A percentile compares a stretch with the other conserved stretches of the same genome.
Conservation (phyloP, 371 early-diverging fungal species). For the Actinomucor elegans region DNA sequence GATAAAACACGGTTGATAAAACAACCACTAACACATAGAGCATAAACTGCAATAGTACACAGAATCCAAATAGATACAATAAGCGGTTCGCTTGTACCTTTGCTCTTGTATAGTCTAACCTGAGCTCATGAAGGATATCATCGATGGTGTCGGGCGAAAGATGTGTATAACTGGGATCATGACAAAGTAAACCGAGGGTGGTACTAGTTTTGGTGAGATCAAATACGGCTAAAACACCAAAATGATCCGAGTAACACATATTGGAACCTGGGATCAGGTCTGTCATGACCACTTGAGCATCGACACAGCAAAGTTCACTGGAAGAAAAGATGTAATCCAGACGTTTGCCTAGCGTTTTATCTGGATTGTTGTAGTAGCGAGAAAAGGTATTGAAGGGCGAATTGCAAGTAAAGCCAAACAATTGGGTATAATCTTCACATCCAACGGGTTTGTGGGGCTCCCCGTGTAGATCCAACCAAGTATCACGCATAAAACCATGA, state of each 20-base stretch:
- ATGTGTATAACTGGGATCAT: conserved; percentile 6
- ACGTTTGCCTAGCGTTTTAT: conserved; percentile 28
- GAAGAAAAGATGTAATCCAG: conserved; percentile 55
- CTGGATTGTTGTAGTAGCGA: conserved; percentile 7
- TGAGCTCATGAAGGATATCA: not conserved
- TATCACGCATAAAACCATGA: conserved; percentile 45
- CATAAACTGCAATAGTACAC: not conserved
- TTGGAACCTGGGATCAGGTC: conserved; percentile 27
- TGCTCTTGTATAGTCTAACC: not conserved
- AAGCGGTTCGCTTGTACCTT: not conserved
- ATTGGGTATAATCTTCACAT: conserved; percentile 5
- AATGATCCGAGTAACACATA: conserved; percentile 52
- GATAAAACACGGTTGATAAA: not conserved
- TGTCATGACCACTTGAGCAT: conserved; percentile 33
- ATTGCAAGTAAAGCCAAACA: conserved; percentile 49
- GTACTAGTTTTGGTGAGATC: too few relatives aligned
- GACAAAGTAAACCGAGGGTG: not conserved
- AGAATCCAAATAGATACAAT: not conserved
- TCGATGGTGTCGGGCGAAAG: not conserved
- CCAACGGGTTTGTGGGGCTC: conserved; percentile 17
- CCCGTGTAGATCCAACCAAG: conserved; percentile 42
- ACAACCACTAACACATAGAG: conserved; percentile 1
- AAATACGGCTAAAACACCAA: conserved; percentile 36
- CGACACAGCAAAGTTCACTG: conserved; percentile 29
- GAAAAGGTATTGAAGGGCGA: conserved; percentile 52